Base-by-base conservation (phyloP, 495 filamentous ascomycete genomes). In the Amphirosellinia nigrospora region DNA sequence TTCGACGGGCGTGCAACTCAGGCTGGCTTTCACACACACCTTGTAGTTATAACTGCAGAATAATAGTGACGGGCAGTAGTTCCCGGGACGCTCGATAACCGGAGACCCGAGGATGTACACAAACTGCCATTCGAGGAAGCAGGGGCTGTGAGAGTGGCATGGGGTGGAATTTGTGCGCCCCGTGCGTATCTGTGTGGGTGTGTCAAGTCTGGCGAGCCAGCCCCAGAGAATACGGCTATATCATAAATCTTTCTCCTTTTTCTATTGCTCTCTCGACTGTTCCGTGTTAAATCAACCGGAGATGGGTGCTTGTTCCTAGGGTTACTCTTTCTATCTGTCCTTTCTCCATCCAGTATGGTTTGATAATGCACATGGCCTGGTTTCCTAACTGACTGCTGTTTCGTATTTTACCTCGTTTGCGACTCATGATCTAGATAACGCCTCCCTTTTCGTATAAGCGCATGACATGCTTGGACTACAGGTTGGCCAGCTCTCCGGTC, bases 181-280 rank as follows among this genome's bases (percentile, higher is more conserved):
- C 66, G 75, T 70, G 66, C 53, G 71, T 64, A 64, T 72, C 64
- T 71, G 74, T 63, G 73, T 73, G 74, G 73, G 73, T 75, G 75
- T 79, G 77, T 76, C 72, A 72, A 78, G 76, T 74, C 75, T 78
- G 76, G 76, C 76, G 74, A 76, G 76, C 72, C 74, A 70, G 70
- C 76, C 71, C 76, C 72, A 76, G 76, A 78, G 76, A 78, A 78
- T 78, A 78, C 76, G 76, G 76, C 72, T 78, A 78, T 78, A 78
- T 78, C 72, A 76, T 76, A 76, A 76, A 78, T 46, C 72, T 74
- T 76, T 74, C 71, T 73, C 76, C 68, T 78, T 78, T 78, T 75
- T n/a, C n/a, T 73, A 74, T 72, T 76, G 74, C 74, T 76, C 69
- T 71, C 76, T 76, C 71, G 72, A 72, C 72, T 76, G 71, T 68